phyloP scores from a whole-genome alignment of 305 asterid species.

The Solanum hybrid region DNA sequence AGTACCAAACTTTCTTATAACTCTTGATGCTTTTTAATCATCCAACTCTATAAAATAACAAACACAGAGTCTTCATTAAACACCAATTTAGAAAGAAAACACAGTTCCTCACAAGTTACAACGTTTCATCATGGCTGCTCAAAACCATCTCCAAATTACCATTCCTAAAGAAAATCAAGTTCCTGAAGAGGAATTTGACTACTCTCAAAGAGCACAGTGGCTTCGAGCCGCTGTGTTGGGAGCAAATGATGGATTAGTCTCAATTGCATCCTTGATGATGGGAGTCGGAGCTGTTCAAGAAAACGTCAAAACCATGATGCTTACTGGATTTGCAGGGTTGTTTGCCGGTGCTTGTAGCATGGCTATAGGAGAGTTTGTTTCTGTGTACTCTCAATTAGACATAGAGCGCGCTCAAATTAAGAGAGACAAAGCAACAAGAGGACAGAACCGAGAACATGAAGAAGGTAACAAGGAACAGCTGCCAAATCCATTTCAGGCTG shows the following conservation, averaged over 20 bases:
- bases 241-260: slow-evolving; percentile 46
- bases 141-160: slow-evolving; percentile 5
- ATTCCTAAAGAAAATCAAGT: slow-evolving; percentile 9
- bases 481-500: slow-evolving; percentile 45
- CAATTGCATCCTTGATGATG: slow-evolving; percentile 47
- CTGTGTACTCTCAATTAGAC: slow-evolving; percentile 51
- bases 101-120: neutral
- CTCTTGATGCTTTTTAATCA: neutral
- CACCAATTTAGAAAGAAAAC: neutral
- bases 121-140: slow-evolving; percentile 14
- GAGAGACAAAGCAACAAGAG: slow-evolving; percentile 9
- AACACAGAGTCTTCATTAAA: neutral
- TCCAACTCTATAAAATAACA: neutral
- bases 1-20: neutral
- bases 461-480: slow-evolving; percentile 16
- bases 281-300: slow-evolving; percentile 43
- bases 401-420: slow-evolving; percentile 37
- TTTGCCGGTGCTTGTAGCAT: slow-evolving; percentile 61
- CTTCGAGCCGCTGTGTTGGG: slow-evolving; percentile 46
- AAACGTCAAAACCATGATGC: slow-evolving; percentile 36
- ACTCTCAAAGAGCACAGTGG: slow-evolving; percentile 40
- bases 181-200: slow-evolving; percentile 11
- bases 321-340: slow-evolving; percentile 43
- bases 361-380: slow-evolving; percentile 59
- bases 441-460: neutral